Evolutionary conservation across 1,284 basidiomycete species (phyloP), one percentile per base, ranked within the genome.

Genomic region (Gomphus sp.): DNA sequence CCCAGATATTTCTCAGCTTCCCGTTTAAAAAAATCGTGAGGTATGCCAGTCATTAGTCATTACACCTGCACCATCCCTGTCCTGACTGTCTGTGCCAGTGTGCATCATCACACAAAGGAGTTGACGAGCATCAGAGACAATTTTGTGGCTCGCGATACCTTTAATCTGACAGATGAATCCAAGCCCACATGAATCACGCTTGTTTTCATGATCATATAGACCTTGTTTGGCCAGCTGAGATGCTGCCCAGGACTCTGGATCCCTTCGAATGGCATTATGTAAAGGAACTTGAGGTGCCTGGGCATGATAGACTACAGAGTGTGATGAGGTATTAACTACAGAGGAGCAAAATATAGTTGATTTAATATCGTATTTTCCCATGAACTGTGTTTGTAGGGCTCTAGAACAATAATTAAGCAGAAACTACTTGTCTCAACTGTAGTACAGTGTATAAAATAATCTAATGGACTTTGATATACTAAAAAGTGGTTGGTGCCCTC

Each of bases 121-220:
- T 71, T 88, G 88, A 65, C 91, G 87, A 61, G 94, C 96, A 82
- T 98, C 96, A 67, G 94, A 95, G 68, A 99, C 93, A 69, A 98
- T 98, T 81, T 98, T 98, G 81, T 98, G 95, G 67, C 79, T 85
- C 50, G 86, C 83, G 73, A 91, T 81, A 64, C 96, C 97, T 76
- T 98, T 98, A 80, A 98, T 96, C 72, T 98, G 93, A 76, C 93
- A 96, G 71, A 98, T 89, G 73, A 98, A 98, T 72, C 95, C 96
- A 68, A 98, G 96, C 81, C 96, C 95, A 71, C 92, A 92, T 7
- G 86, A 80, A 69, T 97, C 93, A 75, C 91, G 93, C 74, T 97
- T 94, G 73, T 91, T 85, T 63, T 92, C 89, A 71, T 93, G 88
- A 71, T 87, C 75, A 75, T 97, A 97, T 64, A 93, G 78, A 64